Percentiles rank a stretch among this genome's conserved stretches.
Evolutionary conservation across 2,329 filamentous ascomycete species (phyloP).

Genomic region (Dothideomycetes sp.): DNA sequence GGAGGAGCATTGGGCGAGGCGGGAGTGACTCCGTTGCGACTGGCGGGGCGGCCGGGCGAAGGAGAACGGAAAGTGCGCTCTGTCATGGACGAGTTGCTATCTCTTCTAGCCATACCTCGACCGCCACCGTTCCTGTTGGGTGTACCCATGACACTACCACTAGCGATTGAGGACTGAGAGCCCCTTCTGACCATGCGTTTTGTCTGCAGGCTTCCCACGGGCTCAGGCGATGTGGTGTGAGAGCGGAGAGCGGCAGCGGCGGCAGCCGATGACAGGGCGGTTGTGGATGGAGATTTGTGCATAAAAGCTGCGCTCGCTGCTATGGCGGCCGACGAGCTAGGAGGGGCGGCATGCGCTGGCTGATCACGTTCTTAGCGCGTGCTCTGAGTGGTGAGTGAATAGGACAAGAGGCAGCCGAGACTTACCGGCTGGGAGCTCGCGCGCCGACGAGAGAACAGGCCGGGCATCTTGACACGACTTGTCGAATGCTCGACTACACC

Average conservation of each 20-base stretch:
- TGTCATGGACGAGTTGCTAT: constrained; percentile 74
- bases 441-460: constrained; percentile 22
- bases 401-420: constrained; percentile 14
- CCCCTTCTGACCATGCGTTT: constrained; percentile 71
- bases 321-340: constrained; percentile 64
- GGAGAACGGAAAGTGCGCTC: constrained; percentile 78
- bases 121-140: constrained; percentile 23
- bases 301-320: constrained; percentile 69
- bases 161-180: constrained; percentile 60
- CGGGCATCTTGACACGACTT: constrained; percentile 16
- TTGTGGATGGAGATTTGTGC: constrained; percentile 53
- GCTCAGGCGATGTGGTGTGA: constrained; percentile 66
- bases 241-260: constrained; percentile 77
- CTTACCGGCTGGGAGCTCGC: constrained; percentile 25
- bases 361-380: background rate
- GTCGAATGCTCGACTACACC: background rate
- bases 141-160: constrained; percentile 28
- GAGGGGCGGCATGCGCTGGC: constrained; percentile 38
- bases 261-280: constrained; percentile 70
- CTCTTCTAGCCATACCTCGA: constrained; percentile 50
- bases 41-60: constrained; percentile 45
- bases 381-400: no score
- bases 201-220: constrained; percentile 74
- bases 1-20: constrained; percentile 48
- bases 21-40: constrained; percentile 18